phyloP scores from a whole-genome alignment of 352 stramenopile species.

The Elongisporangium undulatum region DNA sequence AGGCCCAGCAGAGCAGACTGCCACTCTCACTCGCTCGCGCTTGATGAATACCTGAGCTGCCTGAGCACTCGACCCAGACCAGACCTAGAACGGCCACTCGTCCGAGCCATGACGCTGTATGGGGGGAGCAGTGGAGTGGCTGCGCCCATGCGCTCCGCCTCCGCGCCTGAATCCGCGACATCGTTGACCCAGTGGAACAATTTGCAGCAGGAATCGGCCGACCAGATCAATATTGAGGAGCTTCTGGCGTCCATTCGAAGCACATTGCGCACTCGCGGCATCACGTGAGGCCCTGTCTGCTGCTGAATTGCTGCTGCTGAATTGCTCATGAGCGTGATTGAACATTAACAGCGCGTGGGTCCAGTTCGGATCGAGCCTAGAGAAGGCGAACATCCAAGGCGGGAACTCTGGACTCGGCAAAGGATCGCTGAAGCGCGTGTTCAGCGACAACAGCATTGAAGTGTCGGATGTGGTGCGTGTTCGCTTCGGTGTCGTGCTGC shows the following conservation, averaged over 20 bases:
- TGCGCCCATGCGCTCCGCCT: neutral
- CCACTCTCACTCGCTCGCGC: neutral
- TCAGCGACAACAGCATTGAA: constrained; percentile 36
- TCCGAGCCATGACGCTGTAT: neutral
- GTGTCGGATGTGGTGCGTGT: constrained; percentile 58
- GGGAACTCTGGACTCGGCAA: constrained; percentile 42
- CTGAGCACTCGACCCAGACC: neutral
- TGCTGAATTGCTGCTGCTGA: neutral
- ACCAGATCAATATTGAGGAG: constrained; percentile 45
- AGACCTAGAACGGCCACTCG: neutral
- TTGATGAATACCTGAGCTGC: neutral
- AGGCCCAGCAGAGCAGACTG: neutral
- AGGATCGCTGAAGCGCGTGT: constrained; percentile 48
- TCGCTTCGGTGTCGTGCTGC: neutral
- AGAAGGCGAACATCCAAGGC: constrained; percentile 33
- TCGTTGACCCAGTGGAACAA: constrained; percentile 73
- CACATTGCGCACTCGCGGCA: constrained; percentile 32
- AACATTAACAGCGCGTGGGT: constrained; percentile 44
- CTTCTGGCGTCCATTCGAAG: constrained; percentile 38
- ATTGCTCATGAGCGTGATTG: neutral
- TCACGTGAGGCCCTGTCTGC: constrained; percentile 30
- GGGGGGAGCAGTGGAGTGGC: neutral
- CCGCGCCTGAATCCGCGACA: constrained; percentile 14
- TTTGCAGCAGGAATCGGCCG: constrained; percentile 57
- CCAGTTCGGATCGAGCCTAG: constrained; percentile 35